Evolutionary conservation across 2,329 filamentous ascomycete species (phyloP).

Genomic region (Rugonectria rugulosa): DNA sequence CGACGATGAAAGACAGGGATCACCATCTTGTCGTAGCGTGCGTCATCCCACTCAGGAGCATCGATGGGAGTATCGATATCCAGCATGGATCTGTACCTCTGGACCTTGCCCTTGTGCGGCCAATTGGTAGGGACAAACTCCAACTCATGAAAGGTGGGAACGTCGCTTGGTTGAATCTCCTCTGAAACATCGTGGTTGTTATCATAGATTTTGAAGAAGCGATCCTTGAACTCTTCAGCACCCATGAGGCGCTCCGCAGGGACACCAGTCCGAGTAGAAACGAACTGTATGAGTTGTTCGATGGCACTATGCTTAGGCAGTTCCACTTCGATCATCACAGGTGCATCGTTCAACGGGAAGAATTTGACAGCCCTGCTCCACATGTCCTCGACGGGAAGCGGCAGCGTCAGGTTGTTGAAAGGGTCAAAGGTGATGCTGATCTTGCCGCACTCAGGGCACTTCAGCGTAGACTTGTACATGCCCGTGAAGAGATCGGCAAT

Average conservation of each 20-base stretch:
- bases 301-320: conserved; percentile 79
- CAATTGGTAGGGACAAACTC: conserved; percentile 82
- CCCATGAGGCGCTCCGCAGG: conserved; percentile 74
- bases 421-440: conserved; percentile 99
- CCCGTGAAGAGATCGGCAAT: conserved; percentile 96
- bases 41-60: conserved; percentile 64
- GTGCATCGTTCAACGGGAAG: conserved; percentile 75
- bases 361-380: conserved; percentile 81
- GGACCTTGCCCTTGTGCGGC: conserved; percentile 59
- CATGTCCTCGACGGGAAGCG: conserved; percentile 84
- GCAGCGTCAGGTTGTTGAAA: conserved; percentile 92
- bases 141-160: conserved; percentile 78
- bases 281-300: conserved; percentile 71
- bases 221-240: conserved; percentile 81
- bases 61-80: conserved; percentile 52
- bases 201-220: conserved; percentile 87
- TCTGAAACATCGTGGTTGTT: conserved; percentile 74
- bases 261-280: conserved; percentile 73
- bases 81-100: conserved; percentile 60
- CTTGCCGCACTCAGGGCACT: conserved; percentile 90
- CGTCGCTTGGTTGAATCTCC: conserved; percentile 71
- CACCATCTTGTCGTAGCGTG: conserved; percentile 70
- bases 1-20: conserved; percentile 74
- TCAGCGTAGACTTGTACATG: conserved; percentile 97
- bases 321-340: conserved; percentile 79